Evolutionary conservation across 805 yeast species (phyloP), one percentile per base, ranked within the genome.

Genomic region (Yueomyces sp.): DNA sequence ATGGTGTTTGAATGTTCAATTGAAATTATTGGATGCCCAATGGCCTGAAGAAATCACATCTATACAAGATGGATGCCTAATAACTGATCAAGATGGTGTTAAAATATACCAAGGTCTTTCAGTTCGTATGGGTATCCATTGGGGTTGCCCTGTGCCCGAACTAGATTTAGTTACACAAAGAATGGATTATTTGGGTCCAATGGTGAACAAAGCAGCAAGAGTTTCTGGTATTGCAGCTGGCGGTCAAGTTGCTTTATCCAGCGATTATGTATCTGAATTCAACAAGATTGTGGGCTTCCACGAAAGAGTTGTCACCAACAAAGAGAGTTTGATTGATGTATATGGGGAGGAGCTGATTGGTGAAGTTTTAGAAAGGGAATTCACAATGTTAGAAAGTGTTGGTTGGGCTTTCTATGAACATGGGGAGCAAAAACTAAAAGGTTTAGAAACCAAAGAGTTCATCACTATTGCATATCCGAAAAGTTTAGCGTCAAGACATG

Each of bases 151-250:
- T 0, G 96, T 90, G 38, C 85, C 94, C 55, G 99, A 92, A 61
- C 75, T 82, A 5, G 99, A 92, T 66, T 81, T 90, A 47, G 88
- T 88, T 43, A 92, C 98, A 0, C 77, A 87, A 52, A 78, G 99
- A 67, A 92, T 92, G 98, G 99, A 92, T 65, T 92, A 92, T 63
- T 83, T 92, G 54, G 99, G 99, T 0, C 98, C 99, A 0, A 88
- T 92, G 87, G 99, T 92, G 32, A 92, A 92, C 56, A 73, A 95
- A 42, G 85, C 99, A 1, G 81, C 97, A 1, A 73, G 99, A 54
- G 90, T 92, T 28, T 81, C 88, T 57, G 84, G 95, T 5, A 83
- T 85, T 42, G 99, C 98, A 0, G 95, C 86, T 62, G 99, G 99
- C 47, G 99, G 99, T n/a, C 96, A 90, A 62, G 85, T 90, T 30